A percentile compares a stretch with the other conserved stretches of the same genome.
These are phyloP conservation scores for Platanus orientalis DNA, from an alignment of 164 flowering plant species.

Conservation along the genomic window DNA sequence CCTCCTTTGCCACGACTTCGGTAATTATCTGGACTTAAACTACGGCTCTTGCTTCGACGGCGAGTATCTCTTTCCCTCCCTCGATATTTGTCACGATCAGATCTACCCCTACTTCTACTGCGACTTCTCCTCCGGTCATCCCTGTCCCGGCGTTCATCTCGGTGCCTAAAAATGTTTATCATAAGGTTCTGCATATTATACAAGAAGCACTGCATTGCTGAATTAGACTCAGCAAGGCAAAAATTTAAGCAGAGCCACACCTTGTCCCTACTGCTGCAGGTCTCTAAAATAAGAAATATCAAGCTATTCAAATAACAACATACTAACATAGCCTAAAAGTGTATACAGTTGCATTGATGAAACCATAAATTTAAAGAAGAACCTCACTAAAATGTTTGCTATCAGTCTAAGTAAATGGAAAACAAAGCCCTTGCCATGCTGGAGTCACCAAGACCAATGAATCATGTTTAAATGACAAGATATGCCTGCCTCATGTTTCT, in stretches of 20 bases:
- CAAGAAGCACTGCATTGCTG: neutral
- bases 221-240: neutral
- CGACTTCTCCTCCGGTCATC: constrained; percentile 60
- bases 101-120: constrained; percentile 73
- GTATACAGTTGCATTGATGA: too few species aligned
- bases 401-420: too few species aligned
- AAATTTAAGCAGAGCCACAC: too few species aligned
- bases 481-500: too few species aligned
- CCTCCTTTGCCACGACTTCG: constrained; percentile 60
- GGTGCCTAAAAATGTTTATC: constrained; percentile 23
- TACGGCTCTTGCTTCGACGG: constrained; percentile 72
- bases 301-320: neutral
- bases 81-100: constrained; percentile 61
- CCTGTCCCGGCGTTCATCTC: constrained; percentile 36
- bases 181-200: neutral
- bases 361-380: too few species aligned
- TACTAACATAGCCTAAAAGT: too few species aligned
- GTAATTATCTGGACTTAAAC: constrained; percentile 59
- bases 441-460: too few species aligned
- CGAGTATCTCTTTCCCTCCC: constrained; percentile 63
- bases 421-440: too few species aligned
- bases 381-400: too few species aligned
- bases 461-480: too few species aligned
- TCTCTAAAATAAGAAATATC: too few species aligned
- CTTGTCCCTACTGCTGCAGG: too few species aligned